Percentiles rank a stretch among this genome's conserved stretches.
Conservation (phyloP, 169 alveolate genomes). For the Plasmodium yoelii region DNA sequence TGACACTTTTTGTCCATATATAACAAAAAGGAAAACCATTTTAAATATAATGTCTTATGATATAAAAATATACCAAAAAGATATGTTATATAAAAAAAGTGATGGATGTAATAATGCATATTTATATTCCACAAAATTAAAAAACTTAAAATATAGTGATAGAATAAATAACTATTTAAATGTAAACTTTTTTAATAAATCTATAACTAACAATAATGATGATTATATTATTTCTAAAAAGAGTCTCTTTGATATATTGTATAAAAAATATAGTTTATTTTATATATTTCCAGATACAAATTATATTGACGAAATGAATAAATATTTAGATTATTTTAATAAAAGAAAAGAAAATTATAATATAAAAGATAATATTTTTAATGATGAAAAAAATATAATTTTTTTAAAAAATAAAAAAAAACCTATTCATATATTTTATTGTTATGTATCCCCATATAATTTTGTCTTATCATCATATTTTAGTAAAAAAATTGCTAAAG, state of each 20-base stretch:
- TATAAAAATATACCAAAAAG: constrained; percentile 12
- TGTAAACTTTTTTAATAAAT: not conserved
- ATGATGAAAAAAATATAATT: not conserved
- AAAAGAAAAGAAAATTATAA: not conserved
- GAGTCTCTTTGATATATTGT: constrained; percentile 45
- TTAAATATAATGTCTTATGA: constrained; percentile 21
- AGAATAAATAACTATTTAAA: constrained; percentile 28
- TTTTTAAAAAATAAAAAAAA: constrained; percentile 21
- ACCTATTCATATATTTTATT: constrained; percentile 32
- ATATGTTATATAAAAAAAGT: constrained; percentile 42
- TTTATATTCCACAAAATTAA: constrained; percentile 38
- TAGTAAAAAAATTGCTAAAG: constrained; percentile 19
- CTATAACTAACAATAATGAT: too few species aligned
- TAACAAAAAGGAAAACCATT: constrained; percentile 22
- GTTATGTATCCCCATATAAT: constrained; percentile 43
- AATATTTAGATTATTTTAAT: constrained; percentile 21
- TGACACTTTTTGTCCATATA: constrained; percentile 27
- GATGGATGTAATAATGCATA: constrained; percentile 43
- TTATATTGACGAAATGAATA: constrained; percentile 27
- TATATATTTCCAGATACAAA: constrained; percentile 34
- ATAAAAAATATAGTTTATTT: constrained; percentile 28
- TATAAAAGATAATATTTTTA: not conserved
- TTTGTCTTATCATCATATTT: constrained; percentile 26
- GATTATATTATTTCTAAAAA: not conserved
- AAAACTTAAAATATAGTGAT: constrained; percentile 21